Base-by-base conservation (phyloP, 192 early-diverging fungal genomes). In the Podila verticillata region DNA sequence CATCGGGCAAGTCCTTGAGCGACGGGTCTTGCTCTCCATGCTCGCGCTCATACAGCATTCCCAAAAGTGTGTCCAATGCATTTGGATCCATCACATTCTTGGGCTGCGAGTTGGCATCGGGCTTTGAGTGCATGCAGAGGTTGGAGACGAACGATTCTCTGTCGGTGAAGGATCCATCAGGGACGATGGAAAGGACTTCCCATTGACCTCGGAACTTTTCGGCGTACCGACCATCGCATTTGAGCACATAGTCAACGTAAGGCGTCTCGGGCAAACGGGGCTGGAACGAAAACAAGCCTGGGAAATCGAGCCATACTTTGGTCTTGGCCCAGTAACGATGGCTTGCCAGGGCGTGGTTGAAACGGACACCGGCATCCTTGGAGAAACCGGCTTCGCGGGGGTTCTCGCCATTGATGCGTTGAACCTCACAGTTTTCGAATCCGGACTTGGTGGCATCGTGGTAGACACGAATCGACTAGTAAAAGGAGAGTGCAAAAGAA, bases 321-420 rank as follows among this genome's bases (percentile, higher is more conserved):
- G 54, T 60, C 4, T 35, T 29, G 7, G 10, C 13, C 6, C 29
- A 17, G 28, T 65, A 69, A 7, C 1, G 15, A 7, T 29, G 29
- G 12, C 48, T 48, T 0, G 56, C 60, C 4, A 82, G 58, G 5
- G 68, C 68, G n/a, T 56, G 20, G 36, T 82, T 82, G 56, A 82
- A 67, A 6, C 72, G 72, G 24, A 66, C 80, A 39, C 59, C 60
- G 31, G 65, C 56, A 34, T 82, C 73, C 57, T 75, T 74, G 17
- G 73, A 75, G 30, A 57, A 26, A 29, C 64, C 60, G n/a, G 34
- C 57, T 0, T 60, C 12, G 10, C 36, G 31, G 0, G 73, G 68
- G 4, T 65, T 60, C 6, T 60, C 7, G n/a, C 69, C 81, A 57
- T 75, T 26, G 60, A 82, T 82, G 1, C 0, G 29, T 0, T 56